Evolutionary conservation across 176 grass and related monocot species (phyloP).

Genomic region (Lolium perenne): DNA sequence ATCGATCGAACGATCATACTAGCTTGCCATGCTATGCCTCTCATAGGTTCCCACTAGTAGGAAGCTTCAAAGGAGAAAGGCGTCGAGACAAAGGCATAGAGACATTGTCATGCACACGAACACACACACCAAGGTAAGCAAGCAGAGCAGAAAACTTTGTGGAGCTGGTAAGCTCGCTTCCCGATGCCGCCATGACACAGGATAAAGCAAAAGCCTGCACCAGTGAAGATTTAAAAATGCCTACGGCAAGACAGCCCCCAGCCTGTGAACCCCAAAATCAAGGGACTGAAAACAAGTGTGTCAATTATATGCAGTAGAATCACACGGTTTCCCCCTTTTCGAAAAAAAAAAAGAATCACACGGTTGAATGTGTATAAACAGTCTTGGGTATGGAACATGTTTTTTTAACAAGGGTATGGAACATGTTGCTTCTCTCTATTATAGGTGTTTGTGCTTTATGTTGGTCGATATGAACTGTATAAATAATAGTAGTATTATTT

Average conservation of each 20-base stretch:
- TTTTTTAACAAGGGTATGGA: too few species aligned
- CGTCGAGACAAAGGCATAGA: slow-evolving; percentile 39
- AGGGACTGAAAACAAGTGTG: neutral
- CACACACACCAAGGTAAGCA: slow-evolving; percentile 55
- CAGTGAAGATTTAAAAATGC: slow-evolving; percentile 14
- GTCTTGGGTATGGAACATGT: neutral
- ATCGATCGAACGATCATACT: neutral
- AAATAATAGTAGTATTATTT: too few species aligned
- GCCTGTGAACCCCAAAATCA: neutral
- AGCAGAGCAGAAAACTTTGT: slow-evolving; percentile 62
- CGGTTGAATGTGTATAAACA: neutral
- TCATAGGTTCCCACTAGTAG: slow-evolving; percentile 52
- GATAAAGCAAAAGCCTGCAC: neutral
- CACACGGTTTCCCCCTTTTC: too few species aligned
- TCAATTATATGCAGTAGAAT: neutral
- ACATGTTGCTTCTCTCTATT: too few species aligned
- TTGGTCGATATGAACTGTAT: too few species aligned
- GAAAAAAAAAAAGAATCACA: too few species aligned
- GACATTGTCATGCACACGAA: slow-evolving; percentile 55
- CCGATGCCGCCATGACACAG: slow-evolving; percentile 33
- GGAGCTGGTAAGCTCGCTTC: slow-evolving; percentile 55
- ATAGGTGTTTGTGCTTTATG: too few species aligned
- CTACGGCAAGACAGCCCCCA: neutral
- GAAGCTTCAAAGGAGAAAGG: slow-evolving; percentile 54
- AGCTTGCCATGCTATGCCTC: slow-evolving; percentile 31